These are phyloP conservation scores for Backusella morwellensis DNA, from an alignment of 192 early-diverging fungal genomes.

Conservation along the genomic window DNA sequence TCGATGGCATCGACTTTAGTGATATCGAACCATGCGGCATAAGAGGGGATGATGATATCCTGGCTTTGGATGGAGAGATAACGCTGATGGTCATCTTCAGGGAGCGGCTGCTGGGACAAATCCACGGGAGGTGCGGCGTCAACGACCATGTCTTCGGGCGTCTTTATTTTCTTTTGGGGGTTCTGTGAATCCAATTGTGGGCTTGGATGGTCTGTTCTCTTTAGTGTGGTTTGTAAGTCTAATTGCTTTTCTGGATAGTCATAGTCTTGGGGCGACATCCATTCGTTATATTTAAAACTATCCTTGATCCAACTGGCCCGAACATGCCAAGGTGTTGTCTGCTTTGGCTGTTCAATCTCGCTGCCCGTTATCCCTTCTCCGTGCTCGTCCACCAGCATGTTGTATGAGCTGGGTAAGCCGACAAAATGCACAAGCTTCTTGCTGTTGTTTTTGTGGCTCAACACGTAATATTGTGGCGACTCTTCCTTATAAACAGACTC, in stretches of 20 bases:
- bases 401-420: conserved; percentile 73
- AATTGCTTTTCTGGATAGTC: conserved; percentile 3
- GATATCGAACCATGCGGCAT: conserved; percentile 93
- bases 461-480: background rate
- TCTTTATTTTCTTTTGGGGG: background rate
- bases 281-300: conserved; percentile 69
- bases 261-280: conserved; percentile 57
- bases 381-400: conserved; percentile 43
- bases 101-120: background rate
- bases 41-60: conserved; percentile 85
- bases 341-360: conserved; percentile 42
- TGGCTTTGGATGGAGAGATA: conserved; percentile 69
- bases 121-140: background rate
- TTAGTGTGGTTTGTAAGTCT: background rate
- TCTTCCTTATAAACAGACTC: conserved; percentile 1
- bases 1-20: conserved; percentile 82
- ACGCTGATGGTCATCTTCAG: conserved; percentile 60
- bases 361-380: conserved; percentile 20
- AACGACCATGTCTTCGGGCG: background rate
- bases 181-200: background rate
- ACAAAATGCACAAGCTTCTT: conserved; percentile 54
- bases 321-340: conserved; percentile 57
- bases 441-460: conserved; percentile 4
- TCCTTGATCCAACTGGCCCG: conserved; percentile 68
- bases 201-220: background rate